Base-by-base conservation (phyloP, 192 early-diverging fungal species). In the Coemansia sp. region DNA sequence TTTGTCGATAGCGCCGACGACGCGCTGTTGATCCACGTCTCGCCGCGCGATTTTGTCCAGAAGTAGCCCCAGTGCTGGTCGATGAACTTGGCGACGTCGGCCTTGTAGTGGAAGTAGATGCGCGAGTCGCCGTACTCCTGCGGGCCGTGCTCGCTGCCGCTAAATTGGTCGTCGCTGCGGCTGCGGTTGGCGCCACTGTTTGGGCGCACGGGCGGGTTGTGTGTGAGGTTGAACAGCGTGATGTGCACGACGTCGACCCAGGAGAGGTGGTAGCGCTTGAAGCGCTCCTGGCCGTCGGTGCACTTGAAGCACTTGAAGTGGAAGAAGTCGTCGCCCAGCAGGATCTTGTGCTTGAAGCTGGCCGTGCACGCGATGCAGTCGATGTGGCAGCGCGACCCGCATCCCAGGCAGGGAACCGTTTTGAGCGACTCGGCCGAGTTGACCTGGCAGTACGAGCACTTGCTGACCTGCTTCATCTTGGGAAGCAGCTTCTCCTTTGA, bases 241-340 rank as follows among this genome's bases (percentile, higher is more conserved):
- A 87, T 66, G 43, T 87, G 83, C 1, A 82, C 79, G 9, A 87
- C 83, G 55, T 87, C 86, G 4, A 74, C 76, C 80, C 81, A 83
- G 26, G 82, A 79, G 39, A 87, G 42, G 20, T 77, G 53, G 32
- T 78, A 71, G 32, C 85, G 77, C 55, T 69, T 72, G 38, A 87
- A 69, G 18, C 55, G 50, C 60, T 87, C 85, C 40, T 58, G 53
- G 20, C 78, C 80, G 29, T 63, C 56, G 4, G 64, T 77, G 61
- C 85, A 87, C 19, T 57, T 67, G 33, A 44, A 44, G 67, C 86
- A 87, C 44, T 56, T 60, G 69, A 83, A 84, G 46, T 78, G 68
- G 64, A 78, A 87, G 54, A 82, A 84, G 61, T 87, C 84, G 45
- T 87, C 86, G 23, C 83, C 86, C 9, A 81, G 67, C 26, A 87